Evolutionary conservation across 169 alveolate genomes (phyloP), one percentile per base, ranked within the genome.

Genomic region (Eimeria falciformis): DNA sequence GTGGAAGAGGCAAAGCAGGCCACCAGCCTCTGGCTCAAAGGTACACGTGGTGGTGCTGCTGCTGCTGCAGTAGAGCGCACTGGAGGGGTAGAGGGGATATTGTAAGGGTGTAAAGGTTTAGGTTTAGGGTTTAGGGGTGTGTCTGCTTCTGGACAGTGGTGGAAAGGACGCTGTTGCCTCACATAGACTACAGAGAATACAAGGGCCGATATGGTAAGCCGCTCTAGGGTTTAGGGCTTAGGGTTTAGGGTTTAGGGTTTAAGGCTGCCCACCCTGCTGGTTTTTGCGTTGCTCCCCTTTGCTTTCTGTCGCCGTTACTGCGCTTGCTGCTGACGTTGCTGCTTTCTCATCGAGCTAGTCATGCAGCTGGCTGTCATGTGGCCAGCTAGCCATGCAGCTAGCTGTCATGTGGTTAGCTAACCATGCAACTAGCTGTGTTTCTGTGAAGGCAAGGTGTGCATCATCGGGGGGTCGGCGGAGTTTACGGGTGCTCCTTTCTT

Each of bases 401-500:
- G 65, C 65, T 21, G 21, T 14, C 71, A n/a, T 58, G 71, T 14
- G 21, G 71, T 3, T 58, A 58, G 71, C 37, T 7, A 58, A 17
- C 71, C 23, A 58, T 25, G 46, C 45, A 37, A 45, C 23, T 68
- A 12, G 3, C 33, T 65, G 40, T 21, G 21, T 27, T 65, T 9
- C 27, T 0, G 21, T 65, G 66, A 50, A 90, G 93, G 93, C 21
- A 71, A 75, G 18, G 82, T 90, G 29, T 97, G 97, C 55, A 96
- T 97, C 43, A 95, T 97, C 18, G 99, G 99, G 0, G 99, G 99
- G 0, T 96, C 97, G 9, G 94, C 94, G 78, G 98, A 97, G 65
- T 98, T 97, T 86, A 95, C 98, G 17, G 99, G 99, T 14, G 99
- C 99, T 14, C 98, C 99, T 7, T 98, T 90, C 93, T 97, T 97